Evolutionary conservation across 176 grass and related monocot genomes (phyloP), one percentile per base, ranked within the genome.

Genomic region (Dendrocalamus sinicus): DNA sequence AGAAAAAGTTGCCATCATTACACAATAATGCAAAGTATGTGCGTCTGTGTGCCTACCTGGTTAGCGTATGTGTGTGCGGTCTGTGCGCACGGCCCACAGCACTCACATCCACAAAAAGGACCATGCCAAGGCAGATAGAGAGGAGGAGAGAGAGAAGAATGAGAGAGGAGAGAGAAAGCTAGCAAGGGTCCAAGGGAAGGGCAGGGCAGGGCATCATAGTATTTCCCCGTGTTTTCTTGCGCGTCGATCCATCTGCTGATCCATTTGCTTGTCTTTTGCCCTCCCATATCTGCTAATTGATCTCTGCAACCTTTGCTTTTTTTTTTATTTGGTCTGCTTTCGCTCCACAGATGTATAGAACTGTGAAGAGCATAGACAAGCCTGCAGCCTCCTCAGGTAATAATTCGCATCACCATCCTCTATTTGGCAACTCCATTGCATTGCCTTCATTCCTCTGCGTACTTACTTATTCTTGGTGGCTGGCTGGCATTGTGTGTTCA

Each of bases 321-420:
- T n/a, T n/a, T n/a, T 89, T 15, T 66, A 87, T 86, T 90, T 66
- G 76, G 71, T 90, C 53, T 87, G 59, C 58, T 83, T 83, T 85
- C 68, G 24, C 40, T 59, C 57, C 80, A 41, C 86, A 95, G 91
- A 93, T 95, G 93, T 94, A 98, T 92, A 88, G 96, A 66, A 98
- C 96, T 83, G 88, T 98, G 70, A 98, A 98, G 93, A 93, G 89
- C 83, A 99, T 94, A 81, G 88, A 99, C 85, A 99, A 99, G 88
- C 94, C 96, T 87, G 84, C 90, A 3, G 85, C 85, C 20, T 95
- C 93, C 76, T 91, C 94, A 90, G 92, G 92, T 96, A 94, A 91
- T 86, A 94, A 91, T 86, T 70, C 59, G 47, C 76, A 53, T 82
- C 79, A 66, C 57, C 37, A 61, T 63, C 8, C 40, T 59, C n/a